Base-by-base conservation (phyloP, 305 asterid genomes). In the Fraxinus floribunda region DNA sequence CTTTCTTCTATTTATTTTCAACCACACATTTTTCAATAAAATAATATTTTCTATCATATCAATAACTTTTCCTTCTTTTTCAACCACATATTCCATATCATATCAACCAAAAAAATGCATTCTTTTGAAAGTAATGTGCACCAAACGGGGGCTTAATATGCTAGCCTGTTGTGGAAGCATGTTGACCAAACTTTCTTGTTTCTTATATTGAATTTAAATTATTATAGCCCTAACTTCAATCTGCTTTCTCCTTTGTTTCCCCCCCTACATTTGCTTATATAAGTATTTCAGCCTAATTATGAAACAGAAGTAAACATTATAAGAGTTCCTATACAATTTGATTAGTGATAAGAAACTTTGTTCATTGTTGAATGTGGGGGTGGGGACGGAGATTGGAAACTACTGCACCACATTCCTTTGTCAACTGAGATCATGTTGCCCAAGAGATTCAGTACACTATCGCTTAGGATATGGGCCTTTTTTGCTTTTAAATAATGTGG, bases 361-460 rank as follows among this genome's bases (percentile, higher is more conserved):
- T 85, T 80, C 62, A 52, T 52, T 52, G 22, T 52, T 52, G 81
- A 34, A 20, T 80, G 34, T 83, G 79, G 81, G 60, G 85, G 75
- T 11, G 74, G 74, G 38, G 36, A 13, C 8, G 8, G 18, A 68
- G 75, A 68, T 68, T 26, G n/a, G 38, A 68, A 68, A 68, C 75
- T 30, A 3, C 75, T 68, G 38, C 76, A 41, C 72, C 79, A 78
- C 77, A 76, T 52, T 41, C 29, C 71, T 81, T 70, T 57, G 80
- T 39, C 75, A 83, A 39, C 75, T 82, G 30, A 60, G 80, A 77
- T 79, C 82, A 24, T 81, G 55, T 77, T 60, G 64, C 82, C 52
- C 5, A 60, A 77, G 55, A 78, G 55, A 66, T 66, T 72, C 24
- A 79, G 38, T 55, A 18, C 49, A 30, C 70, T 3, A 0, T 35